A percentile compares a stretch with the other conserved stretches of the same genome.
phyloP scores from a whole-genome alignment of 2,329 filamentous ascomycete genomes.

The Aureobasidium sp. region DNA sequence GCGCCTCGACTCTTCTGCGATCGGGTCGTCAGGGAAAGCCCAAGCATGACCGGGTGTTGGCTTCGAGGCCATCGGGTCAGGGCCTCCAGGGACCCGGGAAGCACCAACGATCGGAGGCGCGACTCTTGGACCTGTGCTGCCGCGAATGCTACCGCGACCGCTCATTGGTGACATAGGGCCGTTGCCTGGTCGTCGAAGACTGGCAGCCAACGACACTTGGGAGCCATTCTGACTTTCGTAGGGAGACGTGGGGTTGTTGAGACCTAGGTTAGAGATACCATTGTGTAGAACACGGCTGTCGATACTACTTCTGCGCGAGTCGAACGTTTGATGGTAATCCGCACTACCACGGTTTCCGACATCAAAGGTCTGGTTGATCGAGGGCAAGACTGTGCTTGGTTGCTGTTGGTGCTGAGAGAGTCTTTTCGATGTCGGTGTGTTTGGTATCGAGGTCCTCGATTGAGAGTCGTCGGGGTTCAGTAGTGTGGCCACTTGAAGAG shows the following conservation, averaged over 20 bases:
- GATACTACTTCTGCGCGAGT: conserved; percentile 66
- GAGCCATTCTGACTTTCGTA: conserved; percentile 72
- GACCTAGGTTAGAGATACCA: conserved; percentile 58
- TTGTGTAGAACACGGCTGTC: conserved; percentile 65
- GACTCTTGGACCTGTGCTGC: conserved; percentile 44
- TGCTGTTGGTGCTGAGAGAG: conserved; percentile 17
- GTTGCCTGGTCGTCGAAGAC: conserved; percentile 47
- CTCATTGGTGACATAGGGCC: conserved; percentile 38
- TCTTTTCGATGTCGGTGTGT: conserved; percentile 34
- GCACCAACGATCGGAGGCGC: conserved; percentile 68
- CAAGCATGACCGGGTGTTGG: conserved; percentile 76
- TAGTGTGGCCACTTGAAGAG: conserved; percentile 41
- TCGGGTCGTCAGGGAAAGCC: conserved; percentile 61
- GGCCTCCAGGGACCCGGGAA: conserved; percentile 54
- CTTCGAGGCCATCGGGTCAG: conserved; percentile 57
- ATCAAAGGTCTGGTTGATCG: conserved; percentile 46
- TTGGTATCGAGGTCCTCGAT: conserved; percentile 33
- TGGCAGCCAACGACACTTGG: conserved; percentile 64
- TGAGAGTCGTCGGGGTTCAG: conserved; percentile 43
- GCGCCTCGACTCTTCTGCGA: conserved; percentile 39
- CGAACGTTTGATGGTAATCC: conserved; percentile 41
- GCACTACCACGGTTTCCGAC: conserved; percentile 20
- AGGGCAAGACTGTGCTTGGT: conserved; percentile 37
- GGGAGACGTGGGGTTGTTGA: conserved; percentile 51
- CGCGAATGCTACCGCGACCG: conserved; percentile 24